These are phyloP conservation scores for Coemansia sp. DNA, from an alignment of 192 early-diverging fungal genomes.

Conservation along the genomic window DNA sequence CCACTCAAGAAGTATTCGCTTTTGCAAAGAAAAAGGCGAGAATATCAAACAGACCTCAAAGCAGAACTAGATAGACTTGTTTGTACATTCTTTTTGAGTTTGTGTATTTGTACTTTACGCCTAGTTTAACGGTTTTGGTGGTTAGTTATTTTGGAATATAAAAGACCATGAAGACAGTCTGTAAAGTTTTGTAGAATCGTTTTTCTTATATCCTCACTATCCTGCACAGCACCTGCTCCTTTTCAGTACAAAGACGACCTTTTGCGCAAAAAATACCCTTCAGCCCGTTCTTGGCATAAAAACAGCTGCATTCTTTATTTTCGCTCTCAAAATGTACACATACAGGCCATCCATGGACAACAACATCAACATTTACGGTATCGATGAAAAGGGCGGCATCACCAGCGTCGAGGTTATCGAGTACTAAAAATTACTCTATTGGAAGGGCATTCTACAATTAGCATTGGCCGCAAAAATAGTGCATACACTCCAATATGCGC, in stretches of 20 bases:
- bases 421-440: background rate
- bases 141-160: constrained; percentile 5
- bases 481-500: background rate
- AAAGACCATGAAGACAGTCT: constrained; percentile 1
- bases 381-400: constrained; percentile 27
- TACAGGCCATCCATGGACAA: constrained; percentile 9
- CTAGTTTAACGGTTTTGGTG: background rate
- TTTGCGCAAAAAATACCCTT: background rate
- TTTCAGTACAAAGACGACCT: background rate
- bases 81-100: background rate
- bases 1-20: background rate
- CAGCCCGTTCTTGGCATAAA: background rate
- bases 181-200: background rate
- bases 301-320: background rate
- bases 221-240: background rate
- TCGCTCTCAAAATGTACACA: constrained; percentile 7
- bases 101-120: background rate
- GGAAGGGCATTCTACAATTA: background rate
- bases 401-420: constrained; percentile 18
- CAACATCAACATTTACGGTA: constrained; percentile 16
- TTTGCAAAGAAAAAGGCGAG: background rate
- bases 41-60: background rate
- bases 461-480: background rate
- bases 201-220: constrained; percentile 1
- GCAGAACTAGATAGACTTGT: background rate